Conservation (phyloP, 345 rosid genomes). For the Atalantia buxifolia region DNA sequence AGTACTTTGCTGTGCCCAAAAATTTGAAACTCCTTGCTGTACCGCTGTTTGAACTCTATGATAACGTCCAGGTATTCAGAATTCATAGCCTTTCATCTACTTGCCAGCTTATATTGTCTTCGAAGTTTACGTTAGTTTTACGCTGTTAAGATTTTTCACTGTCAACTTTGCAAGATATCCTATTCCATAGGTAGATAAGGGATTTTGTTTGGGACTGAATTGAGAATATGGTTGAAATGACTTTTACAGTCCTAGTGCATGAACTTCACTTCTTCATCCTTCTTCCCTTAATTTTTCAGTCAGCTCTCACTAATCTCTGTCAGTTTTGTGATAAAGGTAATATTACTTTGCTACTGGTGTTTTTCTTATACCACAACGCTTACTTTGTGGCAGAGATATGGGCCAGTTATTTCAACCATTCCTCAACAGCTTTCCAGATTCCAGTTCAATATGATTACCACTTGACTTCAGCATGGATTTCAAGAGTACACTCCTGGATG, state of each 20-base stretch:
- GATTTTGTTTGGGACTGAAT: neutral
- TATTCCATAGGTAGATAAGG: no score
- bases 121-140: neutral
- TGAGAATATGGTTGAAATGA: neutral
- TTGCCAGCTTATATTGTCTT: neutral
- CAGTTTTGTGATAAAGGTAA: neutral
- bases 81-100: neutral
- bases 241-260: neutral
- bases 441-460: conserved; percentile 87
- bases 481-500: conserved; percentile 1
- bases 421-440: conserved; percentile 98
- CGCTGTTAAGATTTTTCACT: neutral
- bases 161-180: neutral
- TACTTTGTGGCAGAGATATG: conserved; percentile 68
- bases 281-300: neutral
- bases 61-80: conserved; percentile 75
- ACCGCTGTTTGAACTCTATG: conserved; percentile 93
- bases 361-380: neutral
- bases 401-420: conserved; percentile 92
- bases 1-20: conserved; percentile 95
- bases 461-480: conserved; percentile 33
- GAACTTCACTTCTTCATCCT: neutral
- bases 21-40: conserved; percentile 97
- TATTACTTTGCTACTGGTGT: neutral
- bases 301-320: neutral